Evolutionary conservation across 1,284 basidiomycete genomes (phyloP).

Genomic region (Pseudozyma tsukubaensis): DNA sequence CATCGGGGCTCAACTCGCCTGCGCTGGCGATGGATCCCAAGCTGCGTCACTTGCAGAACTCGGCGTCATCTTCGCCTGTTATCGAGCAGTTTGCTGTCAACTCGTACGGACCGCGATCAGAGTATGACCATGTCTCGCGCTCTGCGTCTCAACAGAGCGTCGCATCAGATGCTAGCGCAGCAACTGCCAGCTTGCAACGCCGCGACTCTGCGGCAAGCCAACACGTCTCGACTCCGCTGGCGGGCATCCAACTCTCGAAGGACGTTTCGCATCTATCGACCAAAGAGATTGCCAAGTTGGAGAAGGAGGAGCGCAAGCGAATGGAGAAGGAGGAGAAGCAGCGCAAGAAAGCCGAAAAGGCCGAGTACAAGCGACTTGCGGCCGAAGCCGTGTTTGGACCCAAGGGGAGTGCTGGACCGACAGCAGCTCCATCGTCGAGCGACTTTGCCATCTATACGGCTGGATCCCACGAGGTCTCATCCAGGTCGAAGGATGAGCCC

Average conservation of each 20-base stretch:
- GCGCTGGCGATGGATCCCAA: conserved; percentile 36
- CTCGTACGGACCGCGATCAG: conserved; percentile 41
- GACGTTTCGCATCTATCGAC: conserved; percentile 37
- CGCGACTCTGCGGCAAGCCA: conserved; percentile 15
- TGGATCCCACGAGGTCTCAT: conserved; percentile 8
- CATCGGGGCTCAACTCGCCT: conserved; percentile 32
- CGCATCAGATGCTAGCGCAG: conserved; percentile 17
- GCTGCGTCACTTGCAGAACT: conserved; percentile 22
- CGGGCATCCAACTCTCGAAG: conserved; percentile 28
- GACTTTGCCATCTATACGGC: conserved; percentile 41
- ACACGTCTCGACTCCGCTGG: conserved; percentile 20
- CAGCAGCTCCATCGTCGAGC: conserved; percentile 24
- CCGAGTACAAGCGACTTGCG: conserved; percentile 47
- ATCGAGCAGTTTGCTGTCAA: conserved; percentile 44
- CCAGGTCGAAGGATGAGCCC: conserved; percentile 4
- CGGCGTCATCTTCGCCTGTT: conserved; percentile 28
- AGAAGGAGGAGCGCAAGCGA: conserved; percentile 42
- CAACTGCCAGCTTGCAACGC: conserved; percentile 21
- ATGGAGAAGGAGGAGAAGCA: conserved; percentile 45
- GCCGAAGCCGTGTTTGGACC: conserved; percentile 52
- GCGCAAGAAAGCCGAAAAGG: conserved; percentile 47
- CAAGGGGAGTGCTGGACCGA: conserved; percentile 39
- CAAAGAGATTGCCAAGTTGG: conserved; percentile 48
- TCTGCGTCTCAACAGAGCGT: conserved; percentile 41
- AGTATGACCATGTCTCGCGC: conserved; percentile 24